Base-by-base conservation (phyloP, 169 alveolate genomes). In the Plasmodium gallinaceum region DNA sequence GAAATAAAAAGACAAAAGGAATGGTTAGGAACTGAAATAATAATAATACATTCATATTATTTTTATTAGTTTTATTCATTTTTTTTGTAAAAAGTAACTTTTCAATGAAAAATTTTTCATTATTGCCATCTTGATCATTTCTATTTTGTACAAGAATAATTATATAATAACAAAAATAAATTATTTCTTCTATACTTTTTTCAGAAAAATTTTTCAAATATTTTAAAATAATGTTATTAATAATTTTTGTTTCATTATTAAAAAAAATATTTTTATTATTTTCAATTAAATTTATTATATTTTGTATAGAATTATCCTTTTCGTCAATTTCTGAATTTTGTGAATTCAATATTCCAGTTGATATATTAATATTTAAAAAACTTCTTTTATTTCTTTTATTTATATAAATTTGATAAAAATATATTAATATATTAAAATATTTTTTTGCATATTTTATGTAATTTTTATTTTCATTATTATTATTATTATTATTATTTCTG, bases 371-470 rank as follows among this genome's bases (percentile, higher is more conserved):
- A 54, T 62, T 42, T 48, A 57, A 39, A 45, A 83, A 9, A 7
- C 9, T 68, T 39, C 52, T 83, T 48, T 57, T 45, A 52, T 68
- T 72, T 46, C 37, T 83, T 68, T 60, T 69, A 43, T 83, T 57
- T 16, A 83, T 68, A 83, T 66, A 83, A 24, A 83, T 83, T 68
- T 68, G 65, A 24, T 68, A 83, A 46, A 68, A 60, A 68, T 60
- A 68, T 26, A 68, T 46, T 37, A 83, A 57, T 72, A 83, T 22
- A 8, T 20, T 32, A 45, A 83, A 83, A 46, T 83, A 83, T 43
- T 83, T 83, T 26, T 18, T 69, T n/a, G 57, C 22, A 26, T 68
- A 83, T 60, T 83, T 69, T 18, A n/a, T 46, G 10, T 54, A 24
- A 32, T 83, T 83, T 37, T 43, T 68, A n/a, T 7, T 7, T 16